Conservation (phyloP, 2,329 filamentous ascomycete species). For the Microcyclosporella mali region DNA sequence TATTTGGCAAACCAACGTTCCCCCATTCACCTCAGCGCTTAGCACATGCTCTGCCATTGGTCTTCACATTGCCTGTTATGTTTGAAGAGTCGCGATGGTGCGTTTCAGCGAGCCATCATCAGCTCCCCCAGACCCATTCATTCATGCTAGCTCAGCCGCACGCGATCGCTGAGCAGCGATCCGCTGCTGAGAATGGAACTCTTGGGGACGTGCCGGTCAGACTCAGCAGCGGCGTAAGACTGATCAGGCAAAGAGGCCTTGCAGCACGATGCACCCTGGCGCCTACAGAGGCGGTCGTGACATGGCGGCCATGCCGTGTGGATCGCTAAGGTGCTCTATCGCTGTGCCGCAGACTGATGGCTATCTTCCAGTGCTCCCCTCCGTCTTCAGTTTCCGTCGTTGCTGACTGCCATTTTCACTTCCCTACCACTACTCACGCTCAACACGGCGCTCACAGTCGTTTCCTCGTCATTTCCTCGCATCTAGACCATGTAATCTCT, state of each 20-base stretch:
- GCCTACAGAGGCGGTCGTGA: neutral
- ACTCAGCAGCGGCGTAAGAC: no score
- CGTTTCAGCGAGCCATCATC: neutral
- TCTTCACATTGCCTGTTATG: neutral
- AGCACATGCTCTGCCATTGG: no score
- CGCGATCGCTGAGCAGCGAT: neutral
- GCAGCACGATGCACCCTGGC: neutral
- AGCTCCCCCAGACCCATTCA: neutral
- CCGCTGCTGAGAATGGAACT: conserved; percentile 1
- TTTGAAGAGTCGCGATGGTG: conserved; percentile 1
- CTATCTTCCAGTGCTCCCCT: no score
- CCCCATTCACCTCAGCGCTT: no score
- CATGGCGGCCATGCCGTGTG: neutral
- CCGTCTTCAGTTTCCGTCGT: no score
- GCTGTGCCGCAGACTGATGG: no score
- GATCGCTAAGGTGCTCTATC: neutral
- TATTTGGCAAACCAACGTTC: no score
- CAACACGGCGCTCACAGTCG: neutral
- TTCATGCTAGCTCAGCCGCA: conserved; percentile 1
- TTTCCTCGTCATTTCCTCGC: neutral
- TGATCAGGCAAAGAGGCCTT: neutral
- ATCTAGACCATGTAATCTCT: neutral
- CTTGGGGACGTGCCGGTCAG: no score
- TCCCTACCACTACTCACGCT: no score
- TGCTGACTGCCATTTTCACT: no score